phyloP scores from a whole-genome alignment of 2,329 filamentous ascomycete species.

The Hortaea sp. region DNA sequence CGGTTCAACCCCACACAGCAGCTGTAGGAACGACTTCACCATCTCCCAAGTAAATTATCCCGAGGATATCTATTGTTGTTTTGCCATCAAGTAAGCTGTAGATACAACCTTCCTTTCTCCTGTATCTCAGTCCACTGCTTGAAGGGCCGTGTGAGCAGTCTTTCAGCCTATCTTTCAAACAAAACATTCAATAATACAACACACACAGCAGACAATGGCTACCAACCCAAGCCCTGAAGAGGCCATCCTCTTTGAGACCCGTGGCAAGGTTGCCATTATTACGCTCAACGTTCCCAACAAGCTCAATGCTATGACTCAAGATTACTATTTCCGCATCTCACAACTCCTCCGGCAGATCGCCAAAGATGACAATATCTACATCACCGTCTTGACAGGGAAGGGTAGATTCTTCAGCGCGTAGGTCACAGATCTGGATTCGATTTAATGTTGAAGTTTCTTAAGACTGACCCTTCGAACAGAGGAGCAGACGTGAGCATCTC shows the following conservation, averaged over 20 bases:
- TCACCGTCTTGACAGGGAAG: conserved; percentile 75
- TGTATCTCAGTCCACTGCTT: too few relatives aligned
- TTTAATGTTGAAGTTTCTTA: neutral
- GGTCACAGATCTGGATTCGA: conserved; percentile 16
- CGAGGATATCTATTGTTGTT: too few relatives aligned
- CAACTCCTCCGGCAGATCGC: conserved; percentile 68
- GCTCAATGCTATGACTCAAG: conserved; percentile 68
- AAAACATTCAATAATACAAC: too few relatives aligned
- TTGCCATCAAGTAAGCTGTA: too few relatives aligned
- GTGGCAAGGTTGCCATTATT: conserved; percentile 66
- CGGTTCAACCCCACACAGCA: too few relatives aligned
- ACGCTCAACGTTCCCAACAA: conserved; percentile 79
- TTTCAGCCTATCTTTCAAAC: too few relatives aligned
- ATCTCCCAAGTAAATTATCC: too few relatives aligned
- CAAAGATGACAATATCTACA: conserved; percentile 64
- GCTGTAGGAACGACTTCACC: too few relatives aligned
- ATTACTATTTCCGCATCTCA: conserved; percentile 69
- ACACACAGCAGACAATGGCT: conserved; percentile 2
- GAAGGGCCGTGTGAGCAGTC: too few relatives aligned
- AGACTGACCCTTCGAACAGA: conserved; percentile 33
- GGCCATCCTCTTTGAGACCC: conserved; percentile 50
- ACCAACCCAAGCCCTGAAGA: neutral
- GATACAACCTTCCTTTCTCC: too few relatives aligned
- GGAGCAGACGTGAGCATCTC: conserved; percentile 65
- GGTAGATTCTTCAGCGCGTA: conserved; percentile 84